These are phyloP conservation scores for Primulina huaijiensis DNA, from an alignment of 257 asterid species.

Conservation along the genomic window DNA sequence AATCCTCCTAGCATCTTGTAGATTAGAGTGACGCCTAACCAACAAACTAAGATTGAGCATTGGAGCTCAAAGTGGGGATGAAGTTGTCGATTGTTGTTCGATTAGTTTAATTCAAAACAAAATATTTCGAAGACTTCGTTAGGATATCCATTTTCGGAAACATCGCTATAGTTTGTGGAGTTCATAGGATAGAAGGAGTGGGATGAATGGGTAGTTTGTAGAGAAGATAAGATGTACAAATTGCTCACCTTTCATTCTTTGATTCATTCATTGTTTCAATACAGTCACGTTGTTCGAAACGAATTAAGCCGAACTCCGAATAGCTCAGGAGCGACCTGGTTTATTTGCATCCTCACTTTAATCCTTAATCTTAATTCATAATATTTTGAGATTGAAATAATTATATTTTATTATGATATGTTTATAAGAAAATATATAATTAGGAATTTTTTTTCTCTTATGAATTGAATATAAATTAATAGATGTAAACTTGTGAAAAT, in stretches of 20 bases:
- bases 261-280: slow-evolving; percentile 26
- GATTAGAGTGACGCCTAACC: slow-evolving; percentile 35
- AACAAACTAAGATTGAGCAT: slow-evolving; percentile 38
- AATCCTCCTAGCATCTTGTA: slow-evolving; percentile 22
- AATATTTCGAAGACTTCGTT: slow-evolving; percentile 15
- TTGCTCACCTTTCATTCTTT: slow-evolving; percentile 30
- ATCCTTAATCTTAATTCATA: too few relatives aligned
- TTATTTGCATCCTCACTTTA: too few relatives aligned
- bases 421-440: too few relatives aligned
- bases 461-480: too few relatives aligned
- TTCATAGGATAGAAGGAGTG: slow-evolving; percentile 17
- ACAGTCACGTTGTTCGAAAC: slow-evolving; percentile 16
- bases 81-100: slow-evolving; percentile 43
- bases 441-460: too few relatives aligned
- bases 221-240: slow-evolving; percentile 31
- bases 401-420: too few relatives aligned
- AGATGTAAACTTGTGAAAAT: too few relatives aligned
- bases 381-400: too few relatives aligned
- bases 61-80: slow-evolving; percentile 38
- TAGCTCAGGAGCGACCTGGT: too few relatives aligned
- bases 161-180: slow-evolving; percentile 31
- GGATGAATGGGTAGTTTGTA: not conserved
- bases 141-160: slow-evolving; percentile 10
- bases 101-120: slow-evolving; percentile 31
- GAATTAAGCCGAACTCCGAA: not conserved